A percentile compares a stretch with the other conserved stretches of the same genome.
Evolutionary conservation across 2,329 filamentous ascomycete genomes (phyloP).

Genomic region (Herpomyces periplanetae): DNA sequence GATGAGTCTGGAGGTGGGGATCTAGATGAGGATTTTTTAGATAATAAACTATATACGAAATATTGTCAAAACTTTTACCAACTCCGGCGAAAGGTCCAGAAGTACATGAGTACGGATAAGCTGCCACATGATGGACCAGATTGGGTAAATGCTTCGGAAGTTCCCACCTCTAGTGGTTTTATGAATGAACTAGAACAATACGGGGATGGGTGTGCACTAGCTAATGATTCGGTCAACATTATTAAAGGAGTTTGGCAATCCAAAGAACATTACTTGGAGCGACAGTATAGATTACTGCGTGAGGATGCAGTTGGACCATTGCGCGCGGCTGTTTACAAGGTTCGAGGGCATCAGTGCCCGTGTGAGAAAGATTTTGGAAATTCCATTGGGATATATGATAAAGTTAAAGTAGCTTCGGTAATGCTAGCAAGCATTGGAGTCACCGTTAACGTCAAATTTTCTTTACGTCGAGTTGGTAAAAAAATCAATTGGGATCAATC

Average conservation of each 20-base stretch:
- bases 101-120: no score
- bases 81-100: no score
- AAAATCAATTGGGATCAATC: conserved; percentile 25
- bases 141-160: no score
- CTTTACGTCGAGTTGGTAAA: conserved; percentile 20
- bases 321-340: conserved; percentile 19
- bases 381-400: conserved; percentile 21
- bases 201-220: conserved; percentile 3
- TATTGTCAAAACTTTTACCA: no score
- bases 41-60: no score
- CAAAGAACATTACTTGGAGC: conserved; percentile 23
- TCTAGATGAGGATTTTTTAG: no score
- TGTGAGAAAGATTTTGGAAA: conserved; percentile 9
- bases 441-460: conserved; percentile 28
- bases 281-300: conserved; percentile 33
- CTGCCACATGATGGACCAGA: no score
- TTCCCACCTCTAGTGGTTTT: no score
- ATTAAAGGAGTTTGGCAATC: conserved; percentile 16
- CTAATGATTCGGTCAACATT: conserved; percentile 13
- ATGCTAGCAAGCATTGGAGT: conserved; percentile 20
- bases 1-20: no score
- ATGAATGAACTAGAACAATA: no score
- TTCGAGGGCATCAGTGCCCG: conserved; percentile 17
- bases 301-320: conserved; percentile 31
- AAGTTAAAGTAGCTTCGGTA: conserved; percentile 23